A percentile compares a stretch with the other conserved stretches of the same genome.
Evolutionary conservation across 78 protist species (phyloP).

Genomic region (Guillardia theta): DNA sequence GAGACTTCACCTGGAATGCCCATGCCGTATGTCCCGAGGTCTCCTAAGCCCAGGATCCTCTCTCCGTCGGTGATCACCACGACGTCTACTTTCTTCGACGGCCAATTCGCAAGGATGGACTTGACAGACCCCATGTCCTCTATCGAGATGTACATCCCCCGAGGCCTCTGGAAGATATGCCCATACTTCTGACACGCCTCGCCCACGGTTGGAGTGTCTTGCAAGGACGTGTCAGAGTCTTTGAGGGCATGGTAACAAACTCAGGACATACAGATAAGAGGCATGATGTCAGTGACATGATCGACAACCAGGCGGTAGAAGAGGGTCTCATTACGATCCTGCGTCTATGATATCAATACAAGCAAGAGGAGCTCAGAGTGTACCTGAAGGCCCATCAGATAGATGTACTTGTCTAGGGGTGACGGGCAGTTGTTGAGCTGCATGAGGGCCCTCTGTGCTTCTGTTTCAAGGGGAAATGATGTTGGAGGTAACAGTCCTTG

Average conservation of each 20-base stretch:
- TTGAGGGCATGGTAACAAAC: no score
- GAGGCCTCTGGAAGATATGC: not conserved
- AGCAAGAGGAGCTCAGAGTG: not conserved
- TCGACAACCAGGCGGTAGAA: constrained; percentile 74
- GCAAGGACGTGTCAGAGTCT: constrained; percentile 42
- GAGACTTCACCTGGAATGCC: constrained; percentile 71
- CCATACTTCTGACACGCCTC: constrained; percentile 44
- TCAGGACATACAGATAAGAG: constrained; percentile 74
- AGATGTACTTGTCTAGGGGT: constrained; percentile 3
- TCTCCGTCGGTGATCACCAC: constrained; percentile 97
- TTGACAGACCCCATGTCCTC: constrained; percentile 72
- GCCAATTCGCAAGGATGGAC: constrained; percentile 75
- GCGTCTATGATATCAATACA: not conserved
- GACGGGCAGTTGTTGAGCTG: not conserved
- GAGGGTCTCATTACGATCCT: constrained; percentile 78
- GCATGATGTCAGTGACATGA: constrained; percentile 72
- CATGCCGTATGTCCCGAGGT: constrained; percentile 94
- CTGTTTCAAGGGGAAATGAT: not conserved
- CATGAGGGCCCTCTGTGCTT: not conserved
- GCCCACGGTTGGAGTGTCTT: constrained; percentile 7
- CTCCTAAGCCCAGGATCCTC: constrained; percentile 98
- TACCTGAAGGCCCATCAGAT: constrained; percentile 58
- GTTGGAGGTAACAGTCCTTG: not conserved
- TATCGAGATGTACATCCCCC: constrained; percentile 84
- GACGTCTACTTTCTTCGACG: constrained; percentile 63